Conservation (phyloP, 2,329 filamentous ascomycete species). For the Sclerotinia nivalis region DNA sequence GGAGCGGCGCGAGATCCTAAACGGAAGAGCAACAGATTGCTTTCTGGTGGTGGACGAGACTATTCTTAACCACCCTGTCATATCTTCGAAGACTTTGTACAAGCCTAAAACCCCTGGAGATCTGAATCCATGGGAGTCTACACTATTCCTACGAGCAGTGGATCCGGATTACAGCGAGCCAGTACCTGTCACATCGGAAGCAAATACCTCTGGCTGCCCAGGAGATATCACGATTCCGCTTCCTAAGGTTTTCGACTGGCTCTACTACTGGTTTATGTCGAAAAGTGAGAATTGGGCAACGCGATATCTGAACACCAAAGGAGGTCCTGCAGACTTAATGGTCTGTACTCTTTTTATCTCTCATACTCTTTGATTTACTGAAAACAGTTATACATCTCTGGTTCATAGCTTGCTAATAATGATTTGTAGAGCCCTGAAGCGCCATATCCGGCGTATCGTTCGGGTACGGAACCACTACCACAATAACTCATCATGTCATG, state of each 20-base stretch:
- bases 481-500: neutral
- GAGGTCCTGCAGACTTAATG: neutral
- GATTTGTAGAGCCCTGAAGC: neutral
- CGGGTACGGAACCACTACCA: neutral
- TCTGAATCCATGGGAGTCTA: neutral
- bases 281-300: conserved; percentile 24
- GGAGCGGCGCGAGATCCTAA: neutral
- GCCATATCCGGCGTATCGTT: neutral
- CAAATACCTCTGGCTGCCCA: conserved; percentile 1
- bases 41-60: neutral
- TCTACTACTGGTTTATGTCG: conserved; percentile 10
- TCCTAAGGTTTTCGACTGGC: conserved; percentile 24
- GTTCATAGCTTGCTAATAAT: neutral
- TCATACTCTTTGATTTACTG: neutral
- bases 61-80: neutral
- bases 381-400: no score
- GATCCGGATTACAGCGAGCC: conserved; percentile 2
- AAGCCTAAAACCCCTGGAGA: neutral
- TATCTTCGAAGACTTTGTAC: neutral
- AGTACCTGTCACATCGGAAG: conserved; percentile 2
- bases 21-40: neutral
- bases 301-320: conserved; percentile 1
- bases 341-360: neutral
- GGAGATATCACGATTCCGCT: conserved; percentile 21
- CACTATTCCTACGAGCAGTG: neutral